Base-by-base conservation (phyloP, 768 basidiomycete genomes). In the Cubamyces sp. region DNA sequence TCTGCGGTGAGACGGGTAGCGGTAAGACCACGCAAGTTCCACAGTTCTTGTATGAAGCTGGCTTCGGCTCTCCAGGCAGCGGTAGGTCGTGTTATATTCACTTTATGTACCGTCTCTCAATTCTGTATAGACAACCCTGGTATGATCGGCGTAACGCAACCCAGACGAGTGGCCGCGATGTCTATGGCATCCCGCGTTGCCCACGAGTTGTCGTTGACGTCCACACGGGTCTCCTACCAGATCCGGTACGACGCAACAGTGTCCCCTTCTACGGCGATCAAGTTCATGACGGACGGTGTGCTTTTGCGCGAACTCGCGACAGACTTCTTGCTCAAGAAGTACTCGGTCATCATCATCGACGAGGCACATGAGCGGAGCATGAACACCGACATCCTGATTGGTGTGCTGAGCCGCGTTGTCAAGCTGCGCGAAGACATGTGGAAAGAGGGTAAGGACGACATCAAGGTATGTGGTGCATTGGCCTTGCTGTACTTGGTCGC, bases 271-370 rank as follows among this genome's bases (percentile, higher is more conserved):
- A 99, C 97, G 1, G 88, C 88, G 8, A 95, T 99, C 79, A 98
- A 98, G 74, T 99, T 98, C 80, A 98, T 98, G 96, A 99, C 97
- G 6, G 97, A 99, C 69, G 97, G 97, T 78, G 94, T 99, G 26
- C 78, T 99, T 37, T 79, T 99, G 16, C 88, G 97, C 57, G 97
- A 99, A 74, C 79, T 98, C 21, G 90, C 94, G 0, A 85, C 85
- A 14, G 96, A 99, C 71, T 97, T 99, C 74, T 74, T 98, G n/a
- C 80, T 99, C n/a, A 85, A 79, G 46, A 92, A 89, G 74, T 99
- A 99, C 73, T 94, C 92, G 6, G 90, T 97, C 26, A 87, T 99
- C 64, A 89, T 98, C 61, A 92, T 99, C 59, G 97, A 99, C 65
- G 97, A 99, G 74, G 97, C 97, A 0, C 97, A 99, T 74, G 97